Base-by-base conservation (phyloP, 2,329 filamentous ascomycete genomes). In the Aspergillus japonicus region DNA sequence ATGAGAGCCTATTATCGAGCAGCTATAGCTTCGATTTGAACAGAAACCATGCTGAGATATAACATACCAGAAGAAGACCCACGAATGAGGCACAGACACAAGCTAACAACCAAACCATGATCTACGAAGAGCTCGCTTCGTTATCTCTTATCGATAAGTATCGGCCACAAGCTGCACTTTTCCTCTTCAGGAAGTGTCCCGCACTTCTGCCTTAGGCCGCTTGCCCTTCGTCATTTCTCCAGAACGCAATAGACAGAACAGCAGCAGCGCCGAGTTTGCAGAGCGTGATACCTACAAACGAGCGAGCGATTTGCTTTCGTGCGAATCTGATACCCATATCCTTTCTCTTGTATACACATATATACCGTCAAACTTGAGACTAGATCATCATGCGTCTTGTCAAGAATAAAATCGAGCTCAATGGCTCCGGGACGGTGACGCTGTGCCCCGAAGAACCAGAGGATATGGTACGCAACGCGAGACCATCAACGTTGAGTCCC, bases 391-490 rank as follows among this genome's bases (percentile, higher is more conserved):
- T 91, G 88, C 83, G 84, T 59, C 80, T 90, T 48, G 82, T 90
- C 67, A 89, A 87, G 71, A 84, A 87, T 61, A 82, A 83, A 60
- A 87, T 90, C 64, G 86, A 89, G 68, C 83, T 83, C 60, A 83
- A 87, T 74, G 87, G 87, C 75, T 85, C 85, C 1, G 89, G 89
- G 31, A 81, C 79, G 33, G 86, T 88, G 56, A 89, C 86, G 5
- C 79, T 91, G 56, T 82, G 86, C 61, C 89, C 89, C 2, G 87
- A 90, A 74, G 88, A 90, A 73, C 86, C 88, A 54, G 89, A 91
- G 76, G 89, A 91, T 68, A 91, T 91, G 88, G 86, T 87, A 78
- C 23, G 42, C 56, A 14, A 50, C 33, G 33, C 33, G 26, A 29
- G 26, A 35, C 11, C 12, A 2, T 12, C 33, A 35, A 12, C 14